Percentiles rank a stretch among this genome's conserved stretches.
Conservation (phyloP, 2,329 filamentous ascomycete species). For the Ophiostoma ips region DNA sequence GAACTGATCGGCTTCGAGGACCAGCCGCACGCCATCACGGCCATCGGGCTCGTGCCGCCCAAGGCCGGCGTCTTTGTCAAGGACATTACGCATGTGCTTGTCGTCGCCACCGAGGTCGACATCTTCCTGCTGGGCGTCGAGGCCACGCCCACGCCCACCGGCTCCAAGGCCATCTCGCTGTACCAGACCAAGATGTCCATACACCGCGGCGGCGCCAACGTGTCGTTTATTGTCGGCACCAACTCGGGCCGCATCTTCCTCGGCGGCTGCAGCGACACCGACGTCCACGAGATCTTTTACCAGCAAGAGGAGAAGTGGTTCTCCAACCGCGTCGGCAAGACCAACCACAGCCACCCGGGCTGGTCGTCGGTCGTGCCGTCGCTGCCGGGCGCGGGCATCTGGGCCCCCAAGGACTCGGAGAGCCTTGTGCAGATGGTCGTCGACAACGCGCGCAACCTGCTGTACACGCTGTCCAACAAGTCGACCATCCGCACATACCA, state of each 20-base stretch:
- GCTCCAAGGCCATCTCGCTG: constrained; percentile 58
- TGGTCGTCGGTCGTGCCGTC: constrained; percentile 51
- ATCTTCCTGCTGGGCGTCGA: constrained; percentile 79
- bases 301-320: constrained; percentile 98
- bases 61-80: constrained; percentile 77
- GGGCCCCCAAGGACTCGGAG: constrained; percentile 40
- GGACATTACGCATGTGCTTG: constrained; percentile 74
- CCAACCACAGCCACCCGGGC: constrained; percentile 70
- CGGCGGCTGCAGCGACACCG: constrained; percentile 63
- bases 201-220: constrained; percentile 59
- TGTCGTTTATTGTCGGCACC: constrained; percentile 68
- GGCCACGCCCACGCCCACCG: constrained; percentile 50
- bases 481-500: constrained; percentile 89
- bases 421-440: constrained; percentile 66
- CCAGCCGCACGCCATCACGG: constrained; percentile 72
- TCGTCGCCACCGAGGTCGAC: constrained; percentile 74
- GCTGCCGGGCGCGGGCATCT: constrained; percentile 30
- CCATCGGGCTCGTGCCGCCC: constrained; percentile 77
- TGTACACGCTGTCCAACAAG: constrained; percentile 80
- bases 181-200: constrained; percentile 84
- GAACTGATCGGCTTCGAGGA: constrained; percentile 89
- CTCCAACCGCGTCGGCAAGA: constrained; percentile 69
- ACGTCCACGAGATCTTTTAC: constrained; percentile 88
- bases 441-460: constrained; percentile 73
- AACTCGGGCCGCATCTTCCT: constrained; percentile 89